Conservation (phyloP, 164 flowering plant species). For the Pachysandra terminalis region DNA sequence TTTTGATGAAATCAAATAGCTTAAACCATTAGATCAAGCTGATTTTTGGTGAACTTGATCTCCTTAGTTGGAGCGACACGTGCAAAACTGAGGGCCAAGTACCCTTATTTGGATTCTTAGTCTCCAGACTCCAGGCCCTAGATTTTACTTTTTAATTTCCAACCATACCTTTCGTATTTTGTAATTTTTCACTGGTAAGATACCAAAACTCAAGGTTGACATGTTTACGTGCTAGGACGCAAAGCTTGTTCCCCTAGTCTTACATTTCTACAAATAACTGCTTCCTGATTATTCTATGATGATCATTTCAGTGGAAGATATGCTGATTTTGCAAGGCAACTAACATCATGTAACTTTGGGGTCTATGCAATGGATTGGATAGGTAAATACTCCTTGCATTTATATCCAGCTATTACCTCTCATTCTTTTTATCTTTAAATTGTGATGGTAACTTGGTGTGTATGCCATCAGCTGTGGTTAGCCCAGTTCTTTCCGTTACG, state of each 20-base stretch:
- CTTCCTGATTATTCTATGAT: constrained; percentile 12
- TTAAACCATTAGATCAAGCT: too few relatives aligned
- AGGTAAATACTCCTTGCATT: constrained; percentile 36
- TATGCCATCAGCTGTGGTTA: too few relatives aligned
- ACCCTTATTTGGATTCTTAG: too few relatives aligned
- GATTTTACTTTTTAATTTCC: too few relatives aligned
- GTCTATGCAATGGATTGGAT: constrained; percentile 99
- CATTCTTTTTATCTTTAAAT: constrained; percentile 2
- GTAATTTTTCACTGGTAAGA: not conserved
- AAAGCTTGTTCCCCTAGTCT: not conserved
- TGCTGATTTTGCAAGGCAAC: constrained; percentile 80
- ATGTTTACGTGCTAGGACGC: not conserved
- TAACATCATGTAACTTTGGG: constrained; percentile 70
- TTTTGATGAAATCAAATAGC: too few relatives aligned
- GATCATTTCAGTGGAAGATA: constrained; percentile 82
- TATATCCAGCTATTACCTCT: not conserved
- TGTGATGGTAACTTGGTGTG: too few relatives aligned
- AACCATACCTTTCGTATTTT: not conserved
- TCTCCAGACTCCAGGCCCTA: too few relatives aligned
- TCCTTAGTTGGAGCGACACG: too few relatives aligned
- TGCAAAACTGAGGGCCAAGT: too few relatives aligned
- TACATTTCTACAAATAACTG: not conserved
- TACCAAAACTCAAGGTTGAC: not conserved
- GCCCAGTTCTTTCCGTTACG: too few relatives aligned
- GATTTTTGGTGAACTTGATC: too few relatives aligned